Evolutionary conservation across 345 rosid species (phyloP).

Genomic region (Gossypium mustelinum): DNA sequence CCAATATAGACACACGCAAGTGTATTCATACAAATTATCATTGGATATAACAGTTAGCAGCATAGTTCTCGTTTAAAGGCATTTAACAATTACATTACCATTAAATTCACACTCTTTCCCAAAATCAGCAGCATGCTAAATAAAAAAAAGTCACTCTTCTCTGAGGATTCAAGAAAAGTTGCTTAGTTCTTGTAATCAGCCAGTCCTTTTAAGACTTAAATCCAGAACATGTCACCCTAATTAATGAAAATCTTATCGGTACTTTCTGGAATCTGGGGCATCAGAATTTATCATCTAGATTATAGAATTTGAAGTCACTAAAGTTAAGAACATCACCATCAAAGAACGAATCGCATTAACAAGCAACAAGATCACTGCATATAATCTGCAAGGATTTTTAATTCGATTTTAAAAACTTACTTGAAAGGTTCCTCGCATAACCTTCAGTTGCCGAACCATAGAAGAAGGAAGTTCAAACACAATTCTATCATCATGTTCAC

Average conservation of each 20-base stretch:
- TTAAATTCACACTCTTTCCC: too few relatives aligned
- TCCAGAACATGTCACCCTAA: background rate
- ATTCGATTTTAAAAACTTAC: constrained; percentile 35
- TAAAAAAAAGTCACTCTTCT: too few relatives aligned
- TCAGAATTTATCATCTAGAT: constrained; percentile 1
- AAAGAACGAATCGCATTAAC: background rate
- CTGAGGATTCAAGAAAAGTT: too few relatives aligned
- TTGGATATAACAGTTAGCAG: background rate
- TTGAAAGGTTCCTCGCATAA: constrained; percentile 83
- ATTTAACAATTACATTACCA: too few relatives aligned
- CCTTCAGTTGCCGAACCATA: constrained; percentile 86
- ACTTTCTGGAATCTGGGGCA: background rate
- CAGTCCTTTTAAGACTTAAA: too few relatives aligned
- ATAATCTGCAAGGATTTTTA: background rate
- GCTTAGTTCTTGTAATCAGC: too few relatives aligned
- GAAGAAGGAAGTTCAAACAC: constrained; percentile 86
- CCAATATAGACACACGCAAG: background rate
- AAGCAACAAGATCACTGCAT: background rate
- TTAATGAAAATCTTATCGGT: background rate
- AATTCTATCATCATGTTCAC: constrained; percentile 82
- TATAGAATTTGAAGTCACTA: background rate
- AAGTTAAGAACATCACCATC: background rate
- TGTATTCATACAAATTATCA: background rate
- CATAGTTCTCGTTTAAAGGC: too few relatives aligned
- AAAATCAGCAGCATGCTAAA: too few relatives aligned